These are phyloP conservation scores for Achlya hypogyna DNA, from an alignment of 352 stramenopile genomes.

Conservation along the genomic window DNA sequence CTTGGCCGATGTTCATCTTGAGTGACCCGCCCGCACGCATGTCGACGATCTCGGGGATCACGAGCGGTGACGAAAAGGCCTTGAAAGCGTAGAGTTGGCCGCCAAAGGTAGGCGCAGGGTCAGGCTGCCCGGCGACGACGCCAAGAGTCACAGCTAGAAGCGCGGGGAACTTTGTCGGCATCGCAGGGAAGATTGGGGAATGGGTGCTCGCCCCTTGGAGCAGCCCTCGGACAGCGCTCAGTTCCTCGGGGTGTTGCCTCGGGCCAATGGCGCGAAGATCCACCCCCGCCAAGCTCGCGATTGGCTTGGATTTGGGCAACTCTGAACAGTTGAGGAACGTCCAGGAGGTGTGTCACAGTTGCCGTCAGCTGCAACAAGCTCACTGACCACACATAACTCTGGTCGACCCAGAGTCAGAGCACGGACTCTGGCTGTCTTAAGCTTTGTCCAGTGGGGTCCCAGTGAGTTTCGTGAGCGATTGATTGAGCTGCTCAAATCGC, in stretches of 20 bases:
- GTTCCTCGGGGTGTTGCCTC: not conserved
- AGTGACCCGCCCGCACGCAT: constrained; percentile 29
- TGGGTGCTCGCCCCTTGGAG: not conserved
- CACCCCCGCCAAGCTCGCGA: not conserved
- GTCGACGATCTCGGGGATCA: constrained; percentile 35
- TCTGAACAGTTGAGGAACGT: not conserved
- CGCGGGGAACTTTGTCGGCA: not conserved
- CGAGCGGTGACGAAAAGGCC: constrained; percentile 27
- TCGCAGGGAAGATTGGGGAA: not conserved
- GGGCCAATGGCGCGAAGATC: not conserved
- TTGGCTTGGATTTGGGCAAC: not conserved
- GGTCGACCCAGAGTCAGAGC: too few relatives aligned
- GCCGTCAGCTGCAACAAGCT: too few relatives aligned
- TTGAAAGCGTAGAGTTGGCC: not conserved
- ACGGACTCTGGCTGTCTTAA: too few relatives aligned
- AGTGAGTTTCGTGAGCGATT: too few relatives aligned
- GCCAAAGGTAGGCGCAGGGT: not conserved
- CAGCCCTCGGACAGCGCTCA: not conserved
- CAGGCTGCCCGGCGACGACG: not conserved
- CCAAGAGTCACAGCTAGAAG: not conserved
- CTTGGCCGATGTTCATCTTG: constrained; percentile 33
- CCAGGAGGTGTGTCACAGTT: not conserved
- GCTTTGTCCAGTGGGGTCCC: too few relatives aligned
- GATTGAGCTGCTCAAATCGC: too few relatives aligned
- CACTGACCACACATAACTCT: too few relatives aligned